These are phyloP conservation scores for Tuber microsphaerosporum DNA, from an alignment of 495 filamentous ascomycete genomes.

Conservation along the genomic window DNA sequence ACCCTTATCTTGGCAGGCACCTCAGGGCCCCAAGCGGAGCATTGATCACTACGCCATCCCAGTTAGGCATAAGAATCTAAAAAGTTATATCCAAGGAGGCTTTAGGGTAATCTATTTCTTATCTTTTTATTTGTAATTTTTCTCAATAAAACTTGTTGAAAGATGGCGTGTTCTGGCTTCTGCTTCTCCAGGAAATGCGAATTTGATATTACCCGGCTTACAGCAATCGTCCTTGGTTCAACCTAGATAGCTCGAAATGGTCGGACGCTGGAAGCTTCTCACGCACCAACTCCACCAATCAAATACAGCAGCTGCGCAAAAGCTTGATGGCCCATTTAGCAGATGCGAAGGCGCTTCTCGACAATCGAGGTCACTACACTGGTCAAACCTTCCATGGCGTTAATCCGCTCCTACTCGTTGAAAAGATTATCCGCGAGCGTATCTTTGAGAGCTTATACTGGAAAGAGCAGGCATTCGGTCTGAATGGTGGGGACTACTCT, in stretches of 20 bases:
- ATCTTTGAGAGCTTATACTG: conserved; percentile 93
- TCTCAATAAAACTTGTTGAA: no score
- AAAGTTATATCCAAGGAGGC: no score
- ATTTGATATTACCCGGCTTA: background rate
- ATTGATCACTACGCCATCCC: no score
- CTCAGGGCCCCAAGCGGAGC: no score
- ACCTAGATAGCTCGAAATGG: background rate
- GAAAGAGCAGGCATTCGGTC: conserved; percentile 95
- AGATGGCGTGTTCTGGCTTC: background rate
- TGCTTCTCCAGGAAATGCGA: no score
- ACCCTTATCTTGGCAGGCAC: no score
- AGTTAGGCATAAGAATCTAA: no score
- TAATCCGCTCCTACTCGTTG: conserved; percentile 64
- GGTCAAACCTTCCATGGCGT: conserved; percentile 61
- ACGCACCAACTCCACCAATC: background rate
- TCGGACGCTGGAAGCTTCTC: background rate
- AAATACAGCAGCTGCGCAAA: background rate
- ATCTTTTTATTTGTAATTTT: background rate
- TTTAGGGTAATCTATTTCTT: no score
- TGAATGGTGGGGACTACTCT: conserved; percentile 62
- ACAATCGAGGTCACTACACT: conserved; percentile 49
- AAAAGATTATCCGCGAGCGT: conserved; percentile 76
- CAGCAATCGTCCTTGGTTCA: background rate
- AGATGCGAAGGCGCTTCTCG: conserved; percentile 46
- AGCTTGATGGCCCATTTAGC: conserved; percentile 44